A percentile compares a stretch with the other conserved stretches of the same genome.
Evolutionary conservation across 2,329 filamentous ascomycete species (phyloP).

Genomic region (Colletotrichum camelliae): DNA sequence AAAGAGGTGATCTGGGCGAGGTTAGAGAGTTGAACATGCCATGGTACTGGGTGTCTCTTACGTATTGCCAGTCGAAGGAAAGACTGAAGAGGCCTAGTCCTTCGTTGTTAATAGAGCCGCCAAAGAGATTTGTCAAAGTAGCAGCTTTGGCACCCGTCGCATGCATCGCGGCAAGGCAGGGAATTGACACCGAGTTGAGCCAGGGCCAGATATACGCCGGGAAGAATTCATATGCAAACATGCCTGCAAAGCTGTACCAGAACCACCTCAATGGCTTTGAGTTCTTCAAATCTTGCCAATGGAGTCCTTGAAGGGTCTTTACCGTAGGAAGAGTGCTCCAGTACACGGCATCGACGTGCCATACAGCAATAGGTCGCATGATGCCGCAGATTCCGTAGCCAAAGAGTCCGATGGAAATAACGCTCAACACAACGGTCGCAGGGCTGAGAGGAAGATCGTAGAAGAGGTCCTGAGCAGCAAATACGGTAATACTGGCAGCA

Average conservation of each 20-base stretch:
- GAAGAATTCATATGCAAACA: constrained; percentile 57
- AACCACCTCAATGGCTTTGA: constrained; percentile 58
- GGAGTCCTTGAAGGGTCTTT: constrained; percentile 58
- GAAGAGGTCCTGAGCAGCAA: constrained; percentile 56
- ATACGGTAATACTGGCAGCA: constrained; percentile 43
- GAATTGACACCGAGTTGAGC: constrained; percentile 60
- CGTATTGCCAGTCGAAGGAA: constrained; percentile 61
- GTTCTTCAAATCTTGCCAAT: constrained; percentile 55
- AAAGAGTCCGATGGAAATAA: constrained; percentile 60
- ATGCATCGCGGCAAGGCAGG: constrained; percentile 58
- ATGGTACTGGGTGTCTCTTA: constrained; percentile 39
- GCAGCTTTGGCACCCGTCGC: constrained; percentile 49
- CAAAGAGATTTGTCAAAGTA: constrained; percentile 53
- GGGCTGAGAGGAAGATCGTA: constrained; percentile 52
- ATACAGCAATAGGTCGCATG: constrained; percentile 59
- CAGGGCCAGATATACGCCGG: constrained; percentile 61
- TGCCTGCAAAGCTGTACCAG: constrained; percentile 54
- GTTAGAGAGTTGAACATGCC: neutral
- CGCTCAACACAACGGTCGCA: constrained; percentile 51
- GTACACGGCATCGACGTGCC: constrained; percentile 62
- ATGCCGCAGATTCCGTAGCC: constrained; percentile 60
- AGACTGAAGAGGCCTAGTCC: constrained; percentile 54
- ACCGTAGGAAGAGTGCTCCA: constrained; percentile 59
- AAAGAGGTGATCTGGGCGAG: constrained; percentile 51
- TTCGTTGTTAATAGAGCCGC: constrained; percentile 57